Evolutionary conservation across 2,329 filamentous ascomycete genomes (phyloP).

Genomic region (Neoarthrinium moseri): DNA sequence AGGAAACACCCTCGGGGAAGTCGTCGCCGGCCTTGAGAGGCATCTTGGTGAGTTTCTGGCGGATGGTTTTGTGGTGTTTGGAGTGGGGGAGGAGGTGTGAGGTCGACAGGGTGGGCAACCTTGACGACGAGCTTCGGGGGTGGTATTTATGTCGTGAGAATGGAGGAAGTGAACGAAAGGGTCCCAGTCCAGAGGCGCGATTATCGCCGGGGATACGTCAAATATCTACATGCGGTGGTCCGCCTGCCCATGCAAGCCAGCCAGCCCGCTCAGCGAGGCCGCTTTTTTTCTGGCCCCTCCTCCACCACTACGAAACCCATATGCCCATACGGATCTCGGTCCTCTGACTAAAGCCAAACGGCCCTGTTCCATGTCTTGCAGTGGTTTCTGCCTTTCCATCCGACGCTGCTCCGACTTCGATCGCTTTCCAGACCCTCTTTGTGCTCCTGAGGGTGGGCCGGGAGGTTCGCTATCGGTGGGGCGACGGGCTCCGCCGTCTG

Average conservation of each 20-base stretch:
- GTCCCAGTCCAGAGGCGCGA: too few relatives aligned
- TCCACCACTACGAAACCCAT: too few relatives aligned
- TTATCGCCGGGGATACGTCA: background rate
- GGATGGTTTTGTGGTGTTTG: background rate
- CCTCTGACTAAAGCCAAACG: too few relatives aligned
- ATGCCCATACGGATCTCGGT: too few relatives aligned
- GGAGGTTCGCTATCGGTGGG: background rate
- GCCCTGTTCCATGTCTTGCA: too few relatives aligned
- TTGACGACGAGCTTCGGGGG: background rate
- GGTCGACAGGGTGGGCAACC: background rate
- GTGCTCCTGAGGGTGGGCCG: background rate
- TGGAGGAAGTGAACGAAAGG: background rate
- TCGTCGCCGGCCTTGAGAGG: conserved; percentile 76
- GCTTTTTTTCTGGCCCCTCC: too few relatives aligned
- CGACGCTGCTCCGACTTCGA: conserved; percentile 7
- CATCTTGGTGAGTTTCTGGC: conserved; percentile 33
- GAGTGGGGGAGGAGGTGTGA: background rate
- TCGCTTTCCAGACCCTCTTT: background rate
- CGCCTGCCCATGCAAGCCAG: background rate
- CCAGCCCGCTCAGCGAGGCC: too few relatives aligned
- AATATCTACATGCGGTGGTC: background rate
- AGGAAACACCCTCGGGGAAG: conserved; percentile 79
- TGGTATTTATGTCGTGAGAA: background rate
- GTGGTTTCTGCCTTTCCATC: conserved; percentile 1
- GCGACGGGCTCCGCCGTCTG: too few relatives aligned